These are phyloP conservation scores for Scutellaria baicalensis DNA, from an alignment of 257 asterid genomes.

Conservation along the genomic window DNA sequence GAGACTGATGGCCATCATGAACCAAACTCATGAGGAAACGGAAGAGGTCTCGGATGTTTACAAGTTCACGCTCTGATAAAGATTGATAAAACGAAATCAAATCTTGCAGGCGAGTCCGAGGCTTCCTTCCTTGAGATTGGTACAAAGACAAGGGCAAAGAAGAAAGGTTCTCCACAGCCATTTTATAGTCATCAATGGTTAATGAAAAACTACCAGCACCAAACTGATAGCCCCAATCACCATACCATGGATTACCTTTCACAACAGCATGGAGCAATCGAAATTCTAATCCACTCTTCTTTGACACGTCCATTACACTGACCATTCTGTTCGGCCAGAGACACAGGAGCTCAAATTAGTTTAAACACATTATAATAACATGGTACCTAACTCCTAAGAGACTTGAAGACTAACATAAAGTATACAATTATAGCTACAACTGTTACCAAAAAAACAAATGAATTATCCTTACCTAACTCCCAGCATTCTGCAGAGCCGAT, in stretches of 20 bases:
- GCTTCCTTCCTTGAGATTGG: conserved; percentile 72
- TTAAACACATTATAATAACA: too few species aligned
- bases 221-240: conserved; percentile 92
- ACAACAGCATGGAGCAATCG: conserved; percentile 77
- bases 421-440: neutral
- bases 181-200: conserved; percentile 48
- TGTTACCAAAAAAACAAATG: neutral
- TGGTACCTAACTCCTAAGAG: too few species aligned
- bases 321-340: conserved; percentile 47
- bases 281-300: conserved; percentile 81
- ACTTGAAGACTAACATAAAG: neutral
- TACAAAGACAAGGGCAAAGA: conserved; percentile 54
- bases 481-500: conserved; percentile 66
- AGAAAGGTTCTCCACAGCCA: conserved; percentile 56
- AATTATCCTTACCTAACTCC: conserved; percentile 64
- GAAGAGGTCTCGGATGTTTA: conserved; percentile 66
- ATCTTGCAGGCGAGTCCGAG: conserved; percentile 71
- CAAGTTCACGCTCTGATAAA: conserved; percentile 68
- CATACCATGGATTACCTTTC: conserved; percentile 92
- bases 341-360: neutral
- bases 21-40: conserved; percentile 59
- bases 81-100: conserved; percentile 81
- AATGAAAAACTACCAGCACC: conserved; percentile 83
- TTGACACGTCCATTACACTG: conserved; percentile 95
- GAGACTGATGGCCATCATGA: conserved; percentile 35